Evolutionary conservation across 140 eudicot species (phyloP), one percentile per base, ranked within the genome.

Genomic region (Erigeron philadelphicus): DNA sequence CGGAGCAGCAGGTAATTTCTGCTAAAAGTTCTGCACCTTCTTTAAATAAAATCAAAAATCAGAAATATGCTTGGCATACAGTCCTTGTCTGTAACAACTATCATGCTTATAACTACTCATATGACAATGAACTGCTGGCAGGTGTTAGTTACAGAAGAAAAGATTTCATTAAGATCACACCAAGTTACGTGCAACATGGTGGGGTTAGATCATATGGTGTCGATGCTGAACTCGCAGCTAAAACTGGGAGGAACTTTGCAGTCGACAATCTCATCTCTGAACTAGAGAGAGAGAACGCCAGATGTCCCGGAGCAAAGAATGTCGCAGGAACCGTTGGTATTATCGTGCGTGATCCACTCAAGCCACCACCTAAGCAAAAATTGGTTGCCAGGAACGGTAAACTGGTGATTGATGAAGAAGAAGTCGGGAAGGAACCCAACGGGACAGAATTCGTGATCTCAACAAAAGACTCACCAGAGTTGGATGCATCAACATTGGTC

Each of bases 321-420:
- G 75, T 81, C 55, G 96, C 88, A 0, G 79, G 82, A 72, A 93
- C 82, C 21, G 82, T 93, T n/a, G 75, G 96, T 7, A 78, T 93
- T 56, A 72, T 93, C 3, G 96, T 93, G 46, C 73, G 95, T 67
- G 96, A 93, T 71, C 98, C 98, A 0, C 52, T 80, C 50, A 93
- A 89, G 57, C 98, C 94, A n/a, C 90, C 95, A 9, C 98, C 98
- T 5, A 93, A 93, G 77, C 35, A 79, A 74, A 93, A 93, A 82
- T 62, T 93, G 76, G 96, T 93, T 6, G 98, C 98, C 1, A 71
- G 94, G 48, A 74, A 80, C 57, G 96, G 98, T 74, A 93, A 89
- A 83, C 84, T 93, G 71, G 90, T 75, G 71, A 77, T 93, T 25
- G 96, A 89, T 68, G 85, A 89, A 66, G 98, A 92, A 60, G 94